phyloP scores from a whole-genome alignment of 23 red algal genomes.

The Pyropia yezoensis region DNA sequence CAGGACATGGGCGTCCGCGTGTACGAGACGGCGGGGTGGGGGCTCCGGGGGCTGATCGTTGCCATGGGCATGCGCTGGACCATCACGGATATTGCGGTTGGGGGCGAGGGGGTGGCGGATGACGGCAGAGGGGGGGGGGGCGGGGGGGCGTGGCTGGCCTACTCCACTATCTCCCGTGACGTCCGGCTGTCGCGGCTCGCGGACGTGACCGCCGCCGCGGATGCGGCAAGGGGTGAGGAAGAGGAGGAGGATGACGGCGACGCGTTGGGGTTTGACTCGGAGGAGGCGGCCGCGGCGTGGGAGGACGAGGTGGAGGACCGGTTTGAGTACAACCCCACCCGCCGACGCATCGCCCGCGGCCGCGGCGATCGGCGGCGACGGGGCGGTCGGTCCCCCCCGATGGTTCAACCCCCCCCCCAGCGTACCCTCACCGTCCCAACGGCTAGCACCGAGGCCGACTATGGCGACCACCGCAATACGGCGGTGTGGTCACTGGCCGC shows the following conservation, averaged over 20 bases:
- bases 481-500: too few species aligned
- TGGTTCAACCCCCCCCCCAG: too few species aligned
- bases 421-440: too few species aligned
- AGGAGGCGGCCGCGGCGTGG: constrained; percentile 9
- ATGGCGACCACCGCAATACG: too few species aligned
- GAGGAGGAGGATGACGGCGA: constrained; percentile 2
- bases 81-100: constrained; percentile 37
- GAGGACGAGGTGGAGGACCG: constrained; percentile 19
- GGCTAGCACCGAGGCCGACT: too few species aligned
- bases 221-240: constrained; percentile 24
- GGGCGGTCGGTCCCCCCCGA: too few species aligned
- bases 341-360: too few species aligned
- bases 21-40: constrained; percentile 44
- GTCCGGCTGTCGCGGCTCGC: constrained; percentile 43
- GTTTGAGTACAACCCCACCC: not conserved
- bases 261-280: not conserved
- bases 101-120: constrained; percentile 8
- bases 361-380: too few species aligned
- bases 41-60: constrained; percentile 8
- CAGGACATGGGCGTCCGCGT: constrained; percentile 27
- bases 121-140: not conserved
- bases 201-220: constrained; percentile 17
- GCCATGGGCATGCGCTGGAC: constrained; percentile 30
- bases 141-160: constrained; percentile 19
- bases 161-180: constrained; percentile 23